Conservation (phyloP, 164 flowering plant genomes). For the Euptelea pleiosperma region DNA sequence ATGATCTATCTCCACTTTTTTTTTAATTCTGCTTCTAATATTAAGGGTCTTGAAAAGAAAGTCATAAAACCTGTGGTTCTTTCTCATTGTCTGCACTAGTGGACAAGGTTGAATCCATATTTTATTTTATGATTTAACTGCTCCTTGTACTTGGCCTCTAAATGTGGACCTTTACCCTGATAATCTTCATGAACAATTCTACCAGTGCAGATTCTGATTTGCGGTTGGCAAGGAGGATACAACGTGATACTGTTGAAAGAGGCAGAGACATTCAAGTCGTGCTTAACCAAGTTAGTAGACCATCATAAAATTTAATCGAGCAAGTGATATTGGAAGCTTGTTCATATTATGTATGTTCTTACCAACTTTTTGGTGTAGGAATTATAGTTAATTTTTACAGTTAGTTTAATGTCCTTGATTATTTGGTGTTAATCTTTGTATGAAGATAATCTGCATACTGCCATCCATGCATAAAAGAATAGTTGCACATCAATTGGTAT, state of each 20-base stretch:
- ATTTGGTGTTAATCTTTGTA: no score
- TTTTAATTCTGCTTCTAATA: not conserved
- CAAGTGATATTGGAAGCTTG: not conserved
- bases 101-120: not conserved
- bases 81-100: not conserved
- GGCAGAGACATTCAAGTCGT: conserved; percentile 83
- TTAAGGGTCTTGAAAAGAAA: not conserved
- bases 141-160: not conserved
- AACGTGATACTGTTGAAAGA: conserved; percentile 89
- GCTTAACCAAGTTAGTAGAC: conserved; percentile 66
- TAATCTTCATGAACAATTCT: not conserved
- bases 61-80: not conserved
- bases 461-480: no score
- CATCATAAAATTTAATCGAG: not conserved
- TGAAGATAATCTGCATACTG: no score
- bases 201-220: conserved; percentile 78
- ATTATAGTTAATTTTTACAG: not conserved
- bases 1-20: no score
- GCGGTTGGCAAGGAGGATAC: conserved; percentile 87
- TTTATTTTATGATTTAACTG: not conserved
- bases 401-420: not conserved
- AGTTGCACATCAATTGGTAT: no score
- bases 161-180: not conserved
- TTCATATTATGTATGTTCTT: not conserved
- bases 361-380: not conserved